Percentiles rank a stretch among this genome's conserved stretches.
These are phyloP conservation scores for Ramularia collo-cygni DNA, from an alignment of 2,329 filamentous ascomycete genomes.

Conservation along the genomic window DNA sequence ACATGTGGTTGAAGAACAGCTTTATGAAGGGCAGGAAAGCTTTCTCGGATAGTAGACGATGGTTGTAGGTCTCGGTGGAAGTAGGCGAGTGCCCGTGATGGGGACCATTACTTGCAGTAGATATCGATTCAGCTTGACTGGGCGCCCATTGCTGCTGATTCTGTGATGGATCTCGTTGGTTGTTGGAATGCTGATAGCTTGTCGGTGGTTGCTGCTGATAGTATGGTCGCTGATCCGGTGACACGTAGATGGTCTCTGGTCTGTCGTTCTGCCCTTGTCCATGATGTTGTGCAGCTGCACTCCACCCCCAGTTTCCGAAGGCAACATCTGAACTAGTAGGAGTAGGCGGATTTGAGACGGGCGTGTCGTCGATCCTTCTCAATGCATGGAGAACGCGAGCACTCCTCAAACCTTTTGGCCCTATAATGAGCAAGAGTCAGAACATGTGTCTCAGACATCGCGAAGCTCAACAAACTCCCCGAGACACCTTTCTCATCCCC, in stretches of 20 bases:
- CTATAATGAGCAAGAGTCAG: too few species aligned
- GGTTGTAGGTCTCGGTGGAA: conserved; percentile 15
- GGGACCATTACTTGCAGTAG: conserved; percentile 17
- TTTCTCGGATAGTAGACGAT: conserved; percentile 21
- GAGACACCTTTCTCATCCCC: too few species aligned
- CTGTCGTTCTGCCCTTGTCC: conserved; percentile 1
- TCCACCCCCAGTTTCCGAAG: conserved; percentile 28
- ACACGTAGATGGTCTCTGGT: conserved; percentile 14
- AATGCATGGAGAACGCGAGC: conserved; percentile 30
- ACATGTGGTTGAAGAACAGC: conserved; percentile 32
- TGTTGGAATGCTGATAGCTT: too few species aligned
- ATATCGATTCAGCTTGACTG: conserved; percentile 13
- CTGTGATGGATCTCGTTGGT: conserved; percentile 8
- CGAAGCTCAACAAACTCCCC: too few species aligned
- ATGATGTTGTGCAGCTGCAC: conserved; percentile 9
- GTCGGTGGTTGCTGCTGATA: conserved; percentile 11
- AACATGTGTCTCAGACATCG: too few species aligned
- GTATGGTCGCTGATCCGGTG: conserved; percentile 20
- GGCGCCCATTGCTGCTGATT: conserved; percentile 15
- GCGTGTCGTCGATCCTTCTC: conserved; percentile 28
- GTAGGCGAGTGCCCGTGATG: conserved; percentile 16
- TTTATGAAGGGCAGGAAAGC: conserved; percentile 29
- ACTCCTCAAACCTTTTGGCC: conserved; percentile 31
- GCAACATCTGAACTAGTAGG: conserved; percentile 19
- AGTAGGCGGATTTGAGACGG: conserved; percentile 19